Base-by-base conservation (phyloP, 2,329 filamentous ascomycete species). In the Xylariaceae sp. region DNA sequence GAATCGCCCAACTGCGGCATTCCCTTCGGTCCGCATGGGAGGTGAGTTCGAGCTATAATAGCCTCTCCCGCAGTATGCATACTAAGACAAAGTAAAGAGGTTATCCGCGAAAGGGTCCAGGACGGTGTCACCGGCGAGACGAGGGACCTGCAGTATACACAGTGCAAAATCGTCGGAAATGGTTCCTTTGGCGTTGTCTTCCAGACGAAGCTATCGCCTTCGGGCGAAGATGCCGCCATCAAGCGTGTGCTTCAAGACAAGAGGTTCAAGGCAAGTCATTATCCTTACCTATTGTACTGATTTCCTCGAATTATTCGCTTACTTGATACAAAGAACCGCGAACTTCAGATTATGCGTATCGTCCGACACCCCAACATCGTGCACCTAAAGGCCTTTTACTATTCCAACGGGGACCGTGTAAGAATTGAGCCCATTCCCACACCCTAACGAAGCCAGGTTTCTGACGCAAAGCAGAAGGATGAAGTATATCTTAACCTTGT, bases 111-210 rank as follows among this genome's bases (percentile, higher is more conserved):
- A 79, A 97, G 96, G 80, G 94, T 99, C 67, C 94, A 99, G 77
- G 94, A 99, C 82, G 94, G 94, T 74, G 81, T 96, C 67, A 99
- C 94, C 11, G 94, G 94, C 70, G 94, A 99, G 76, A 96, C 92
- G 71, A 88, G 90, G 76, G 94, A 99, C 72, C 86, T 99, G 78
- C 91, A 96, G 75, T 99, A 99, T 77, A 97, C 94, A 58, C 94
- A 97, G 75, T 97, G 93, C 82, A 99, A 99, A 80, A 97, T 99
- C 71, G 94, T 99, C 53, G 94, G 94, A 75, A 99, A 99, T 79
- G 94, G 94, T 68, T 97, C 93, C 42, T 99, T 99, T 70, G 94
- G 94, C 66, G 93, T 99, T 54, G 94, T 99, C 66, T 99, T 99
- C 77, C 94, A 99, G 80, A 99, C 94, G 59, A 97, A 97, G 80